Conservation (phyloP, 2,329 filamentous ascomycete genomes). For the Penicillium brasilianum region DNA sequence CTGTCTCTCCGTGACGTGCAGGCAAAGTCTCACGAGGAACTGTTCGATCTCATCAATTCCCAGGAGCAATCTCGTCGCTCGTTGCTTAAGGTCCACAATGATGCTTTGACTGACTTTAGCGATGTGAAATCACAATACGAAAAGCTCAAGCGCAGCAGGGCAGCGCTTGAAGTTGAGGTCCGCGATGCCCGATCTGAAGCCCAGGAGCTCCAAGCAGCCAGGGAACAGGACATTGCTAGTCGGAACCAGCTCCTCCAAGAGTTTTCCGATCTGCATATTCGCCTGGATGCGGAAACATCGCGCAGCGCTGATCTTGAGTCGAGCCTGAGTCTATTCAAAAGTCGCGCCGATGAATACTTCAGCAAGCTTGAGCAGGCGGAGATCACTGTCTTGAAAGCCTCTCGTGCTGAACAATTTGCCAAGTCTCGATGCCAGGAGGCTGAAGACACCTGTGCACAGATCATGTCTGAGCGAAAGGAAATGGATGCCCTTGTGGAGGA, state of each 20-base stretch:
- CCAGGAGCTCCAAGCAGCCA: constrained; percentile 74
- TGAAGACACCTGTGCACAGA: constrained; percentile 85
- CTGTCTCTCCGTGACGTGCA: constrained; percentile 89
- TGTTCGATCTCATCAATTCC: constrained; percentile 88
- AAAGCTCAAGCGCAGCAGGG: constrained; percentile 79
- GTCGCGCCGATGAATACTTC: constrained; percentile 93
- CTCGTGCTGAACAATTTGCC: constrained; percentile 90
- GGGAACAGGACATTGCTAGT: constrained; percentile 86
- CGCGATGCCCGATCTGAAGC: constrained; percentile 83
- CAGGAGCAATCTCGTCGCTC: constrained; percentile 88
- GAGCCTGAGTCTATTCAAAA: constrained; percentile 87
- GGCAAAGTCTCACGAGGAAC: constrained; percentile 90
- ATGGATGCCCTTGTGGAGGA: constrained; percentile 89
- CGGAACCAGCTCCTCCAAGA: constrained; percentile 88
- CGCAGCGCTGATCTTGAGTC: constrained; percentile 82
- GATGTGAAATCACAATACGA: constrained; percentile 89
- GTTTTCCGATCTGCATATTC: constrained; percentile 90
- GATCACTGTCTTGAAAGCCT: constrained; percentile 90
- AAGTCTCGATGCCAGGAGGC: constrained; percentile 87
- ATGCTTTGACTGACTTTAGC: constrained; percentile 80
- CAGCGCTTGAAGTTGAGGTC: constrained; percentile 80
- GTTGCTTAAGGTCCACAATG: constrained; percentile 82
- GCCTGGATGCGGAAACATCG: constrained; percentile 85
- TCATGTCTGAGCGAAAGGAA: constrained; percentile 90
- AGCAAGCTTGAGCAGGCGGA: constrained; percentile 96